Evolutionary conservation across 2,329 filamentous ascomycete genomes (phyloP), one percentile per base, ranked within the genome.

Genomic region (Cladophialophora bantiana): DNA sequence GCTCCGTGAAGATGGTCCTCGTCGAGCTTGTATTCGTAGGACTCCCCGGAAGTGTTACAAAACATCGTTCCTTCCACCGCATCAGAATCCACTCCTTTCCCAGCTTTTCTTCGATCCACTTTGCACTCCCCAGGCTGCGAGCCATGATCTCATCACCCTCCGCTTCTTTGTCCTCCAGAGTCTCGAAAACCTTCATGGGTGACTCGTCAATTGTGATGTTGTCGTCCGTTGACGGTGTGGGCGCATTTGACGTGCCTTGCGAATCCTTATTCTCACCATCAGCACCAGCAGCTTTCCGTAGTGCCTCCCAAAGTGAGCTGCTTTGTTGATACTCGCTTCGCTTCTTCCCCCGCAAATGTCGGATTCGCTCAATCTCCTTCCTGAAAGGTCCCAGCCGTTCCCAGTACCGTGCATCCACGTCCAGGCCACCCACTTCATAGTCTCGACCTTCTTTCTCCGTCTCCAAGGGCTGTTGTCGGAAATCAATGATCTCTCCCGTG

Each of bases 401-500:
- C 82, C 82, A 84, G 69, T 84, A 83, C 26, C 77, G 80, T 65
- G 79, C 79, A 68, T 84, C 82, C 31, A 80, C 78, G 18, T 82
- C 79, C 2, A 78, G 74, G 66, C 80, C 78, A 42, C 81, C 80
- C 60, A 81, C 79, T 70, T 58, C 66, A 53, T 69, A 73, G 15
- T 66, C 64, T 10, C 68, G 63, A n/a, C 64, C 64, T 31, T 82
- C 82, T 67, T 77, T 79, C 69, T 81, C 81, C 10, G 82, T 84
- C 68, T 83, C 79, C 12, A 84, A 72, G 0, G 79, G 81, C 67
- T 83, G 79, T 2, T 73, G 78, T 69, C 81, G 81, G 70, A 90
- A 87, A 74, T 90, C 88, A 68, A 90, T 85, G 67, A 90, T 89
- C 74, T 90, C 88, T 62, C 88, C 88, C 79, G 90, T 88, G 53